Evolutionary conservation across 176 grass and related monocot species (phyloP), one percentile per base, ranked within the genome.

Genomic region (Tillandsia fasciculata): DNA sequence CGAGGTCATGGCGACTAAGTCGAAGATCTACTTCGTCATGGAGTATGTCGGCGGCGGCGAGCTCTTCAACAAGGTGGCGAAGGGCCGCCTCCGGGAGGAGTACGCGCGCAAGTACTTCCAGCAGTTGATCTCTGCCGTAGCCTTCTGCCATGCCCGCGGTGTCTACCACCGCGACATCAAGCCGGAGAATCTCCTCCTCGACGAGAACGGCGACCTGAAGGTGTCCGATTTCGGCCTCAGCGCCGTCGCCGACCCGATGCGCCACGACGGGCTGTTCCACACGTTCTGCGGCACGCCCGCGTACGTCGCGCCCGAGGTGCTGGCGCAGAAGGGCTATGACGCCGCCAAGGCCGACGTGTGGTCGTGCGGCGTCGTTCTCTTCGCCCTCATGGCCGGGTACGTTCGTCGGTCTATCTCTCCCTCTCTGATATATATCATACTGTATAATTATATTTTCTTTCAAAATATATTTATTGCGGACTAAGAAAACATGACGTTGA

Each of bases 91-190:
- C 12, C 74, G 7, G 23, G 88, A 91, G 88, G 61, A 33, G 18
- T 66, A 66, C 11, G 84, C 84, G 10, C 63, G 88, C 2, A 78
- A 82, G 11, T 70, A 82, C 71, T 87, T 91, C 76, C 88, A 87
- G 68, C 88, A 84, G 67, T 71, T 91, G 2, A 80, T 87, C 11
- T 82, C 81, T 1, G 81, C 84, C 2, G 53, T 91, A 1, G 57
- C 83, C 10, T 91, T 84, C 70, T 87, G 88, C 77, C 88, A 91
- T 42, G 71, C 77, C 11, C 81, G 78, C 2, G 88, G 88, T 13
- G 88, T 91, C 26, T 91, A 66, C 75, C 88, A 91, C 78, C 84
- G 88, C 9, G 84, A 91, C 69, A 87, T 87, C 68, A 91, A 91
- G 81, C 88, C 84, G 0, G 84, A 87, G 54, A 91, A 91, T 63